Conservation (phyloP, 805 yeast species). For the Candida rishiriensis region DNA sequence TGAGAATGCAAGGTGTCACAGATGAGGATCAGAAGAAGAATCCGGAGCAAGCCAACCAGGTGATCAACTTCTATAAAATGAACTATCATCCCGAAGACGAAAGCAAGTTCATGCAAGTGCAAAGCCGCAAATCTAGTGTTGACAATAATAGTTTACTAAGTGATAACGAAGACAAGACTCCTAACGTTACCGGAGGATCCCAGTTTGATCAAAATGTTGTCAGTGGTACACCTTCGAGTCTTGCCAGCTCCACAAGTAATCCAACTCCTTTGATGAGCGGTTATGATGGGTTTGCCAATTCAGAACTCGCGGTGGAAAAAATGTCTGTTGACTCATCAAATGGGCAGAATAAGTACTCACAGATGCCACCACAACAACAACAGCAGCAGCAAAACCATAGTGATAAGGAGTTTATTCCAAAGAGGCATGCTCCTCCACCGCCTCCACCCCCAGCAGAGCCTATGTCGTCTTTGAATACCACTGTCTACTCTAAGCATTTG, state of each 20-base stretch:
- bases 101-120: conserved; percentile 27
- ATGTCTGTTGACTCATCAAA: not conserved
- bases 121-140: conserved; percentile 15
- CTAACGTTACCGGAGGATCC: conserved; percentile 8
- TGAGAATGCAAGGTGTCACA: conserved; percentile 83
- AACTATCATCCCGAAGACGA: conserved; percentile 19
- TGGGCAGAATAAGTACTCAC: not conserved
- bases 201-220: conserved; percentile 12
- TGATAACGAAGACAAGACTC: conserved; percentile 16
- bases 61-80: conserved; percentile 25
- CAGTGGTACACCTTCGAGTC: conserved; percentile 10
- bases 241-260: conserved; percentile 6
- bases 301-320: not conserved
- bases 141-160: conserved; percentile 16
- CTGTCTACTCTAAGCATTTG: conserved; percentile 1
- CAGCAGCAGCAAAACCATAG: not conserved
- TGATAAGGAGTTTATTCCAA: conserved; percentile 30
- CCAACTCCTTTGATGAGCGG: conserved; percentile 10
- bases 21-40: conserved; percentile 83
- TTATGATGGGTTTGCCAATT: conserved; percentile 5
- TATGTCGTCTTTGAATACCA: not conserved
- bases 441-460: conserved; percentile 16
- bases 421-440: conserved; percentile 34
- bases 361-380: not conserved
- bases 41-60: conserved; percentile 74